Evolutionary conservation across 441 rosid genomes (phyloP), one percentile per base, ranked within the genome.

Genomic region (Euphorbia schlechtendalii): DNA sequence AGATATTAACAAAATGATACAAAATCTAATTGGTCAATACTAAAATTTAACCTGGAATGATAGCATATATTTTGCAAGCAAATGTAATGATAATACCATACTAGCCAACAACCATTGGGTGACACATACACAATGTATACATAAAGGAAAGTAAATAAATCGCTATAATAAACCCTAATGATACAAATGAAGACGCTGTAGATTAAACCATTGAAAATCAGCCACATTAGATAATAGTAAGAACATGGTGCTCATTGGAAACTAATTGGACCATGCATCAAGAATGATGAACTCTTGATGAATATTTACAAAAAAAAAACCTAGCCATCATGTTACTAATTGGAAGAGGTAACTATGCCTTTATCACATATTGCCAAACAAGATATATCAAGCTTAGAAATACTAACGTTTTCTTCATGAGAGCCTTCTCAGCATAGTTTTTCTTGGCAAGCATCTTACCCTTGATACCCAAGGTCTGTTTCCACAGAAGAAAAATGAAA

Each of bases 401-500:
- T 11, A 73, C 94, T 80, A 18, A 86, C 97, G 99, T 93, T 76
- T 81, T 94, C 83, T 90, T 94, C 99, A 94, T 83, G 68, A 79
- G 93, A 52, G 88, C 99, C 83, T 94, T 90, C 81, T 90, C 96
- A 34, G 87, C 78, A 54, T 94, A 94, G 64, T 88, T 87, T 54
- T 91, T 87, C 88, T 94, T 90, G 3, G 96, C 90, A 58, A 90
- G 77, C 96, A 81, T 84, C 88, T 87, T 94, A 74, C 97, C 97
- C 86, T 89, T 89, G 8, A 94, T 77, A 80, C 96, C 97, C 79
- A 94, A 32, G 15, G 97, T 70, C 97, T 88, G 76, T 56, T 18
- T 10, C 49, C 40, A 61, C 8, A 5, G 14, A 49, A 14, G 15
- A n/a, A n/a, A n/a, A n/a, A n/a, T 68, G 59, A 5, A 17, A 60